phyloP scores from a whole-genome alignment of 1,139 yeast species.

The Hyphopichia burtonii region DNA sequence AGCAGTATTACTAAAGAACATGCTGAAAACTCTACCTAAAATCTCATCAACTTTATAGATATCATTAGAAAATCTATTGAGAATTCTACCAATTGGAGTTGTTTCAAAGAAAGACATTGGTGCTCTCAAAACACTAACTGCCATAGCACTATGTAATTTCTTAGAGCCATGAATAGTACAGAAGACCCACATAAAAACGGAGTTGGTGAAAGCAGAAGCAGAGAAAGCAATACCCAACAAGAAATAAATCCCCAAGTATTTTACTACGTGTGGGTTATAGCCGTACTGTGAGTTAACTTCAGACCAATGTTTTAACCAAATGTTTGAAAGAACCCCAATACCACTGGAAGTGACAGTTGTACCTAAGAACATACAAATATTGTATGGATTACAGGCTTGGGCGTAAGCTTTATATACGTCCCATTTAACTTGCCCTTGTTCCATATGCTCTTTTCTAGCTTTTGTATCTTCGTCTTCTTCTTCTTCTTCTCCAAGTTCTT shows the following conservation, averaged over 20 bases:
- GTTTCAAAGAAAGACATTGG: constrained; percentile 98
- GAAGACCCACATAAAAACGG: constrained; percentile 72
- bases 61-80: constrained; percentile 93
- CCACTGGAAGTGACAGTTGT: constrained; percentile 52
- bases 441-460: constrained; percentile 69
- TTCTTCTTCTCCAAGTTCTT: constrained; percentile 37
- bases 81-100: constrained; percentile 91
- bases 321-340: constrained; percentile 54
- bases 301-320: constrained; percentile 98
- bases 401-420: constrained; percentile 80
- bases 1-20: constrained; percentile 71
- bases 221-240: constrained; percentile 66
- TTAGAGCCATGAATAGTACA: constrained; percentile 85
- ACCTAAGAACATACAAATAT: constrained; percentile 56
- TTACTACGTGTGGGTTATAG: constrained; percentile 65
- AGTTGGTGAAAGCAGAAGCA: constrained; percentile 62
- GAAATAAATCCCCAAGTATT: constrained; percentile 75
- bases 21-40: constrained; percentile 78
- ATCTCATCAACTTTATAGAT: constrained; percentile 89
- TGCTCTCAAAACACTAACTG: constrained; percentile 76
- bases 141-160: constrained; percentile 76
- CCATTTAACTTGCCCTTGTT: constrained; percentile 95
- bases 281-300: constrained; percentile 75
- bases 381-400: constrained; percentile 77
- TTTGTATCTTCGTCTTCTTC: constrained; percentile 46